These are phyloP conservation scores for Zelonia costaricensis DNA, from an alignment of 208 protist genomes.

Conservation along the genomic window DNA sequence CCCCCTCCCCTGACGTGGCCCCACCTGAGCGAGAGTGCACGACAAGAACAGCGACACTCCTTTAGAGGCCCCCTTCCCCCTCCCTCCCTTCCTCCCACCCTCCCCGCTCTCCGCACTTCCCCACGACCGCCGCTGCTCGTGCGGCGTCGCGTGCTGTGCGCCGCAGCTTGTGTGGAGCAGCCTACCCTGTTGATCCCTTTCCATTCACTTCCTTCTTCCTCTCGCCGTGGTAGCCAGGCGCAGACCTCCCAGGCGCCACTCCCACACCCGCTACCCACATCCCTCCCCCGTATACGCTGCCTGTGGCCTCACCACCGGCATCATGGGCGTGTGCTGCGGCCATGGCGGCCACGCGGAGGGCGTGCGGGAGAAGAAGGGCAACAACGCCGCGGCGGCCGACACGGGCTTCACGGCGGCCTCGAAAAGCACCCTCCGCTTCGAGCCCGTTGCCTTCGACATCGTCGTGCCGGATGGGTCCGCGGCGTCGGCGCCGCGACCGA, in stretches of 20 bases:
- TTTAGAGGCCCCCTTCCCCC: background rate
- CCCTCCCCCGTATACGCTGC: too few species aligned
- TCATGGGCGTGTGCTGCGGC: conserved; percentile 9
- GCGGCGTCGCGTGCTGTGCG: too few species aligned
- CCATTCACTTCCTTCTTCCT: too few species aligned
- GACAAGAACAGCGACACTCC: too few species aligned
- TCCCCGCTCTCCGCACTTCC: background rate
- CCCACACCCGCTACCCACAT: too few species aligned
- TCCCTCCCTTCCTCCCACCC: background rate
- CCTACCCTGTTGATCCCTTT: too few species aligned
- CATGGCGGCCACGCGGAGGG: background rate
- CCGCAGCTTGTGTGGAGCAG: too few species aligned
- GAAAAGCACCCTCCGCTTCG: conserved; percentile 2
- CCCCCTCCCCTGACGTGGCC: too few species aligned
- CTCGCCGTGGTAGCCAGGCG: too few species aligned
- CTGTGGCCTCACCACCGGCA: too few species aligned
- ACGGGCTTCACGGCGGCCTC: conserved; percentile 7
- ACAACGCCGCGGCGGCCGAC: background rate
- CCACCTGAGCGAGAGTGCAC: too few species aligned
- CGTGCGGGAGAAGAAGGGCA: background rate
- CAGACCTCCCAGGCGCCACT: too few species aligned
- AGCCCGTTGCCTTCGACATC: conserved; percentile 57
- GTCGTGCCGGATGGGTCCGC: conserved; percentile 32
- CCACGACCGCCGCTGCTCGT: background rate
- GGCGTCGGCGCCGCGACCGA: background rate